Evolutionary conservation across 2,329 filamentous ascomycete genomes (phyloP).

Genomic region (Knufia petricola): DNA sequence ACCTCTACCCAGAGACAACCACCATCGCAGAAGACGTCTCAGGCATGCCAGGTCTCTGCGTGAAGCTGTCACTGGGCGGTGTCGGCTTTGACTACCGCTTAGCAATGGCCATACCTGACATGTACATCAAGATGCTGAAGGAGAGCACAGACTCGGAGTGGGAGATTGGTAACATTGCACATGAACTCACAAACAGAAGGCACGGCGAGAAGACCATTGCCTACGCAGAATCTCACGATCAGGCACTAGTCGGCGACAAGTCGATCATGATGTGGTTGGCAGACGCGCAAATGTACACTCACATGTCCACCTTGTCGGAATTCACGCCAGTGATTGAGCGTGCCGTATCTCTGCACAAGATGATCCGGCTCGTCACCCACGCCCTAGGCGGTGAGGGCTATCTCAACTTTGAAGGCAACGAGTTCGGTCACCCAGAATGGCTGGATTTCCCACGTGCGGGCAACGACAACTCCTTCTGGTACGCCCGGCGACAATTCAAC

Average conservation of each 20-base stretch:
- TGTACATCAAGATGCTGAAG: constrained; percentile 98
- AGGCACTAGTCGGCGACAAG: constrained; percentile 95
- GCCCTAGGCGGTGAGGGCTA: constrained; percentile 89
- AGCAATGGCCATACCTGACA: constrained; percentile 94
- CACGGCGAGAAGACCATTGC: constrained; percentile 98
- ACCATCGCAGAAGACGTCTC: constrained; percentile 96
- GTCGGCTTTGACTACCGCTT: constrained; percentile 96
- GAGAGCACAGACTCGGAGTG: constrained; percentile 84
- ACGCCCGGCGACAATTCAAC: constrained; percentile 87
- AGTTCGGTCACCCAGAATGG: constrained; percentile 98
- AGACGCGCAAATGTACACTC: constrained; percentile 92
- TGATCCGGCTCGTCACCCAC: constrained; percentile 92
- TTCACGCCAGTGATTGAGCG: constrained; percentile 82
- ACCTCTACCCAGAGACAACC: constrained; percentile 77
- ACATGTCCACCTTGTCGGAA: constrained; percentile 84
- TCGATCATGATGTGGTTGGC: constrained; percentile 96
- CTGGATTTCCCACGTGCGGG: constrained; percentile 93
- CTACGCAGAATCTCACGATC: constrained; percentile 93
- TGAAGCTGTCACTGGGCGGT: constrained; percentile 75
- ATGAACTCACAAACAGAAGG: constrained; percentile 81
- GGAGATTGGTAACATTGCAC: constrained; percentile 77
- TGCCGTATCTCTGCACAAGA: constrained; percentile 88
- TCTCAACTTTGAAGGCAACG: constrained; percentile 97
- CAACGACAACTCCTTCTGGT: constrained; percentile 89
- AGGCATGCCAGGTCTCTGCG: constrained; percentile 93